Conservation (phyloP, 345 rosid genomes). For the Geranium rotundifolium region DNA sequence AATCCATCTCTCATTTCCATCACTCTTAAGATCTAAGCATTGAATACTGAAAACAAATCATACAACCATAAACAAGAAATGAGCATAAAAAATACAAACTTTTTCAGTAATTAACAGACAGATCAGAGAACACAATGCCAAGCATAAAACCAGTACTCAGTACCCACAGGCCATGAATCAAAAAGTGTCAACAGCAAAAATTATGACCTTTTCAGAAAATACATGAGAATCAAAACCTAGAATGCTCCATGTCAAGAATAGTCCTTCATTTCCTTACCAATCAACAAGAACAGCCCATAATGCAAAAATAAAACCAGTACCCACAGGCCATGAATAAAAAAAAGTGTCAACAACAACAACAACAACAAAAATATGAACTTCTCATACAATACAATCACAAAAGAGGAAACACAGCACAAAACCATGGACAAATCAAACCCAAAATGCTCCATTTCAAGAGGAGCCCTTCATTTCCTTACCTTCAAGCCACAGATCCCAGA, state of each 20-base stretch:
- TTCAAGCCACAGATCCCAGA: slow-evolving; percentile 41
- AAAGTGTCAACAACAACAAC: too few relatives aligned
- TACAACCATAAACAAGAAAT: background rate
- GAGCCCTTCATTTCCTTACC: slow-evolving; percentile 10
- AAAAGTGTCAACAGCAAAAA: background rate
- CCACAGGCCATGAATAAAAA: too few relatives aligned
- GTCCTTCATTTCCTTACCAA: too few relatives aligned
- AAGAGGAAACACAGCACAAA: too few relatives aligned
- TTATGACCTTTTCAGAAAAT: background rate
- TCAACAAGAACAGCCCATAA: too few relatives aligned
- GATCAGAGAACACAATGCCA: slow-evolving; percentile 12
- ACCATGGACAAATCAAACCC: too few relatives aligned
- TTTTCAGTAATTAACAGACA: slow-evolving; percentile 11
- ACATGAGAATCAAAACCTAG: too few relatives aligned
- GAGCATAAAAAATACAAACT: background rate
- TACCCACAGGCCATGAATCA: background rate
- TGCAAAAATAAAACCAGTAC: too few relatives aligned
- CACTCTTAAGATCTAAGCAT: background rate
- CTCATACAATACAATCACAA: too few relatives aligned
- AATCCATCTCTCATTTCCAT: background rate
- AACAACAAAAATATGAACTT: too few relatives aligned
- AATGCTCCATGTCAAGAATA: too few relatives aligned
- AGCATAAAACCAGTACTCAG: background rate
- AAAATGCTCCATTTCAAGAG: background rate
- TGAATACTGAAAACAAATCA: background rate